These are phyloP conservation scores for Volvariella surrecta DNA, from an alignment of 1,284 basidiomycete genomes.

Conservation along the genomic window DNA sequence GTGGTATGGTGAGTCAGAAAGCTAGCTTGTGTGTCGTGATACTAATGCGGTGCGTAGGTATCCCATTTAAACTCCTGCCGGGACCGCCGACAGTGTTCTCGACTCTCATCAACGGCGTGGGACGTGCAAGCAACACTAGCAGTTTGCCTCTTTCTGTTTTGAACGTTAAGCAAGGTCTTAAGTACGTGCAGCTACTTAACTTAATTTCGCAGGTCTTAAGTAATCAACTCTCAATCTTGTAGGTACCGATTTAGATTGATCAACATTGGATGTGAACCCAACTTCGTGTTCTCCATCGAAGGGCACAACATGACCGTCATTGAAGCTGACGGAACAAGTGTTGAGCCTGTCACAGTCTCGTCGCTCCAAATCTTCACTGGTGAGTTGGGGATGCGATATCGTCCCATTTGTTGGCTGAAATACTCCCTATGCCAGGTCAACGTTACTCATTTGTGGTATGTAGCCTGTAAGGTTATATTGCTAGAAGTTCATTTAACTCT, in stretches of 20 bases:
- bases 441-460: constrained; percentile 29
- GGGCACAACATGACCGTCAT: constrained; percentile 30
- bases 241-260: constrained; percentile 35
- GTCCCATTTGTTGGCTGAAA: background rate
- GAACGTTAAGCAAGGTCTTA: constrained; percentile 15
- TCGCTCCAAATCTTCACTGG: constrained; percentile 23
- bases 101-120: constrained; percentile 31
- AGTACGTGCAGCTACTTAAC: constrained; percentile 17
- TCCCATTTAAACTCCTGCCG: constrained; percentile 14
- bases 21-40: background rate
- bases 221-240: too few relatives aligned
- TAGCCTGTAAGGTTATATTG: constrained; percentile 23
- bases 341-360: constrained; percentile 30
- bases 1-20: constrained; percentile 23
- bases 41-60: constrained; percentile 13
- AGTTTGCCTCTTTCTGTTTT: constrained; percentile 22
- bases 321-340: constrained; percentile 41
- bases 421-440: constrained; percentile 22
- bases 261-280: constrained; percentile 28
- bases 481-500: constrained; percentile 17
- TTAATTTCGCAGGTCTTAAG: too few relatives aligned
- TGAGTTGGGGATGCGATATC: background rate
- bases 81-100: too few relatives aligned
- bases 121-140: constrained; percentile 24
- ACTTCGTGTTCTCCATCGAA: constrained; percentile 25